Percentiles rank a stretch among this genome's conserved stretches.
Conservation (phyloP, 176 grass and related monocot genomes). For the Lolium multiflorum region DNA sequence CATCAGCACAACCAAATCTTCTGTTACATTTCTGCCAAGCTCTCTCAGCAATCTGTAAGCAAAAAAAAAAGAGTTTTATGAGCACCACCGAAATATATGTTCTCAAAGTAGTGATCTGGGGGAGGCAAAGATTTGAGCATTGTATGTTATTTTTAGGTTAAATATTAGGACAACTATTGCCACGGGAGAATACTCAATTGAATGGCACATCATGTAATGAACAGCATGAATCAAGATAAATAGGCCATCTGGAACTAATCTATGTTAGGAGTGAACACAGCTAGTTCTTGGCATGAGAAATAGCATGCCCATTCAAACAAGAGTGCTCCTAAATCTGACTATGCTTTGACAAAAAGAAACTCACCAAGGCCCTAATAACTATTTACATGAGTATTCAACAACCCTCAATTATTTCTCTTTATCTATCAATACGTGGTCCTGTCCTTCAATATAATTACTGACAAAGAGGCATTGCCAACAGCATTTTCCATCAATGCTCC, state of each 20-base stretch:
- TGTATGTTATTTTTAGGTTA: slow-evolving; percentile 9
- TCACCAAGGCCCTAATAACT: neutral
- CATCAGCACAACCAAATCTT: slow-evolving; percentile 88
- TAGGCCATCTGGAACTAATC: slow-evolving; percentile 5
- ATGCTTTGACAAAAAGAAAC: slow-evolving; percentile 29
- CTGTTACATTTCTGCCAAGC: slow-evolving; percentile 66
- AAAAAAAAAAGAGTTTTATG: slow-evolving; percentile 53
- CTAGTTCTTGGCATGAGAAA: slow-evolving; percentile 10
- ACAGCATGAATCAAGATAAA: slow-evolving; percentile 15
- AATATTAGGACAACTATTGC: neutral
- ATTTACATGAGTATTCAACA: neutral
- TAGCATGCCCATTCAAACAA: slow-evolving; percentile 15
- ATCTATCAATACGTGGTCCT: neutral
- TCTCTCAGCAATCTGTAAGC: slow-evolving; percentile 85
- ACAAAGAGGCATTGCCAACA: neutral
- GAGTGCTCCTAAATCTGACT: neutral
- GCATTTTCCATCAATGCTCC: neutral
- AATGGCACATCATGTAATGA: neutral
- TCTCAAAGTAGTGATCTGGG: neutral
- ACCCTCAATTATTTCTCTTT: neutral
- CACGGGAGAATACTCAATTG: neutral
- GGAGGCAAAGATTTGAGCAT: slow-evolving; percentile 29
- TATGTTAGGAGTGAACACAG: neutral
- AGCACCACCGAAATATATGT: slow-evolving; percentile 42
- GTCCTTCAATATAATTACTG: slow-evolving; percentile 31